A percentile compares a stretch with the other conserved stretches of the same genome.
These are phyloP conservation scores for Eucalyptus polybractea DNA, from an alignment of 345 rosid genomes.

Conservation along the genomic window DNA sequence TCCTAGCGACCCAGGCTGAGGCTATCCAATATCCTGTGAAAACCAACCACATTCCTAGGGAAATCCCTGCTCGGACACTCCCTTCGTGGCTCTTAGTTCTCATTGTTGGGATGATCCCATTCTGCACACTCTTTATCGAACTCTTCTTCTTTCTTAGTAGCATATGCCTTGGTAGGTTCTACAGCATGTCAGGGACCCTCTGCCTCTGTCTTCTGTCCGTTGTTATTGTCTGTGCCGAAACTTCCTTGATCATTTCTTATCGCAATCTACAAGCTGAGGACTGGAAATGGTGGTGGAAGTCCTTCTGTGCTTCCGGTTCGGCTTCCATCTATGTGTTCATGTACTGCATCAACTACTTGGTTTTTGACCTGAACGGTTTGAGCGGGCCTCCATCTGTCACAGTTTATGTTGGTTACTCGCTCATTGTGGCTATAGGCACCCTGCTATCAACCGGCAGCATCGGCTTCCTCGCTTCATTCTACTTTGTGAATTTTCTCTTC, in stretches of 20 bases:
- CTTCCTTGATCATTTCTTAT: not conserved
- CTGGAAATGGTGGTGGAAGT: constrained; percentile 9
- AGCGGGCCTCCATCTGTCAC: not conserved
- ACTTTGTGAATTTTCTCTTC: not conserved
- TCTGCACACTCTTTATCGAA: not conserved
- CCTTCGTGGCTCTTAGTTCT: not conserved
- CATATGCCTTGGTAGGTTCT: not conserved
- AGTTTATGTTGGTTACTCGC: not conserved
- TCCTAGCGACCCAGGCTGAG: not conserved
- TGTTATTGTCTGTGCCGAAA: not conserved
- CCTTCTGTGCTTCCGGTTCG: not conserved
- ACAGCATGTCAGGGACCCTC: not conserved
- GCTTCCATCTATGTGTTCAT: not conserved
- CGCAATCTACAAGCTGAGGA: not conserved
- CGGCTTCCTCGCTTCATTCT: not conserved
- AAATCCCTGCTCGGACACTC: not conserved
- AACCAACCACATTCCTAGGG: not conserved
- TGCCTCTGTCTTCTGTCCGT: not conserved
- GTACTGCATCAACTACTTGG: not conserved
- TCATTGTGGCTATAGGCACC: not conserved
- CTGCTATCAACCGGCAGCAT: not conserved
- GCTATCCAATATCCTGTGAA: not conserved
- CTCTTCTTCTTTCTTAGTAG: not conserved
- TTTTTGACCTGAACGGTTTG: not conserved
- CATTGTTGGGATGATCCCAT: not conserved